Percentiles rank a stretch among this genome's conserved stretches.
Conservation (phyloP, 176 grass and related monocot species). For the Dactylis glomerata region DNA sequence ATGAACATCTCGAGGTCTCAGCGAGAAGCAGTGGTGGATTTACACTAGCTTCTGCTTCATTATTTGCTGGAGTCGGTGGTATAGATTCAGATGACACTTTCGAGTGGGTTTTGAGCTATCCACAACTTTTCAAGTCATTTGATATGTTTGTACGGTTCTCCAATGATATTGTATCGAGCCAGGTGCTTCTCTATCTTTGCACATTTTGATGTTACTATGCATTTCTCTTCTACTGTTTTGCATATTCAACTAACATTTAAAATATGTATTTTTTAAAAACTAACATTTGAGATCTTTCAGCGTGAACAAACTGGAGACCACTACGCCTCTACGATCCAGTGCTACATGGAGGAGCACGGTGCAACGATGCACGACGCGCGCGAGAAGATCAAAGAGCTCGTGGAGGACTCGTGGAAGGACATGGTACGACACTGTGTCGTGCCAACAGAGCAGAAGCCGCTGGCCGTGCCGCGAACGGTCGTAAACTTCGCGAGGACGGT, state of each 20-base stretch:
- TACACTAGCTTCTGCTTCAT: slow-evolving; percentile 7
- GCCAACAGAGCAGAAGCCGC: not conserved
- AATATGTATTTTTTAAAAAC: not conserved
- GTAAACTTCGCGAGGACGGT: slow-evolving; percentile 31
- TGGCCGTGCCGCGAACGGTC: not conserved
- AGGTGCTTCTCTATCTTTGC: slow-evolving; percentile 2
- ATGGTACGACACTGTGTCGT: slow-evolving; percentile 11
- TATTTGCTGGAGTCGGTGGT: slow-evolving; percentile 29
- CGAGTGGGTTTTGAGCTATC: slow-evolving; percentile 34
- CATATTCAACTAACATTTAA: not conserved
- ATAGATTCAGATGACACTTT: slow-evolving; percentile 10
- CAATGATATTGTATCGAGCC: slow-evolving; percentile 41
- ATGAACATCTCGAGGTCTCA: slow-evolving; percentile 37
- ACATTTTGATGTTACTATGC: not conserved
- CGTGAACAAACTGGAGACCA: slow-evolving; percentile 34
- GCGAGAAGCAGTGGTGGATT: slow-evolving; percentile 6
- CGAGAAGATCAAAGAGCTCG: slow-evolving; percentile 28
- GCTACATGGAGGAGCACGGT: slow-evolving; percentile 47
- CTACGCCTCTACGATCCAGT: slow-evolving; percentile 27
- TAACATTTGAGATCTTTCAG: not conserved
- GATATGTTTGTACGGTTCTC: slow-evolving; percentile 33
- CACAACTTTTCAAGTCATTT: slow-evolving; percentile 16
- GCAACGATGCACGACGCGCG: not conserved
- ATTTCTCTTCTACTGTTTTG: not conserved
- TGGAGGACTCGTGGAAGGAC: slow-evolving; percentile 41